These are phyloP conservation scores for Hypoxylon subgilvum DNA, from an alignment of 495 filamentous ascomycete species.

Conservation along the genomic window DNA sequence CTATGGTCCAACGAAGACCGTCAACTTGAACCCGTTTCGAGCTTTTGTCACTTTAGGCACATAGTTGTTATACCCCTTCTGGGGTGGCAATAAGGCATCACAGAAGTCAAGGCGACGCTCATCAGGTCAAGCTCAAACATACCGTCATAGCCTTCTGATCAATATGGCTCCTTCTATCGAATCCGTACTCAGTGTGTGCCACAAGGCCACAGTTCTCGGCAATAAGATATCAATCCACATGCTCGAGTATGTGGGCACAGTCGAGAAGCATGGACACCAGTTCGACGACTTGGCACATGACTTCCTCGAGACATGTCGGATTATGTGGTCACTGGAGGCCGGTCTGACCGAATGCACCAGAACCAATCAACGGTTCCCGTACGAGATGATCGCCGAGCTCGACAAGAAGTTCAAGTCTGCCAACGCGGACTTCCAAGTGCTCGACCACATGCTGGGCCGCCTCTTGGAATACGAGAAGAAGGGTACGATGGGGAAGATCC, in stretches of 20 bases:
- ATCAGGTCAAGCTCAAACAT: background rate
- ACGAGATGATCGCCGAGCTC: conserved; percentile 56
- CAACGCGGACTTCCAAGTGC: conserved; percentile 54
- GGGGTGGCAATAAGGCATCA: background rate
- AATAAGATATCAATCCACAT: conserved; percentile 62
- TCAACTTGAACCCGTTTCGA: conserved; percentile 7
- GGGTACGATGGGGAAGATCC: conserved; percentile 54
- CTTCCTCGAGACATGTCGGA: conserved; percentile 59
- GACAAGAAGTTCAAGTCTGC: conserved; percentile 56
- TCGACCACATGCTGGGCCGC: conserved; percentile 57
- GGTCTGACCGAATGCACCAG: conserved; percentile 52
- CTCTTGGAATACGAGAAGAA: conserved; percentile 56
- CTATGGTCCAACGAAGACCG: background rate
- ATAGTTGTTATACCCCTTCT: background rate
- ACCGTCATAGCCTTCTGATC: background rate
- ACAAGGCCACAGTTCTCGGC: conserved; percentile 49
- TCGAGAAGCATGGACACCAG: conserved; percentile 49
- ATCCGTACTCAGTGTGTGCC: conserved; percentile 37
- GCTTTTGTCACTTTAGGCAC: background rate
- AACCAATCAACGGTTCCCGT: conserved; percentile 49
- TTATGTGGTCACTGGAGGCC: conserved; percentile 58
- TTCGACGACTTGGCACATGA: conserved; percentile 57
- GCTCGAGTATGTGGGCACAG: conserved; percentile 61
- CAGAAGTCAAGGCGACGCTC: background rate
- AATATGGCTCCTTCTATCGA: conserved; percentile 33